Percentiles rank a stretch among this genome's conserved stretches.
Evolutionary conservation across 257 asterid species (phyloP).

Genomic region (Coffea canephora): DNA sequence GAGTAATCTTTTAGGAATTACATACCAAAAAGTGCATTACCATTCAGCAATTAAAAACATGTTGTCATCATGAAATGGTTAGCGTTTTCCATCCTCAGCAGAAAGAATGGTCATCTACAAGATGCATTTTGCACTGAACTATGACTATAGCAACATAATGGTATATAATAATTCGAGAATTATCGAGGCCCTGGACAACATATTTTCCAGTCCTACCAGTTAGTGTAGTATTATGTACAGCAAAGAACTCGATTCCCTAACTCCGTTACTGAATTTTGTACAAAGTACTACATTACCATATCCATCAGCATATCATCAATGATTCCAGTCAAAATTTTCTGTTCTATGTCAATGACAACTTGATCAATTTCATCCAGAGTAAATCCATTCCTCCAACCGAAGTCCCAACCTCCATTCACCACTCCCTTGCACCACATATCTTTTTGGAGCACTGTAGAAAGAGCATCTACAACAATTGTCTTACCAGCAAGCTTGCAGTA

Average conservation of each 20-base stretch:
- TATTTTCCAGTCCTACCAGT: constrained; percentile 9
- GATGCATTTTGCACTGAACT: constrained; percentile 1
- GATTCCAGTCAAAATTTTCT: constrained; percentile 24
- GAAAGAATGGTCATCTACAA: constrained; percentile 3
- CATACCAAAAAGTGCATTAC: neutral
- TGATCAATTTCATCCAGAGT: constrained; percentile 31
- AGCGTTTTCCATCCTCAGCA: neutral
- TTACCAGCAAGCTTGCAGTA: constrained; percentile 6
- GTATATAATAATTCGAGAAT: constrained; percentile 8
- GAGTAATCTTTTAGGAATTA: too few species aligned
- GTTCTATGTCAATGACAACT: constrained; percentile 31
- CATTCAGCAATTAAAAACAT: neutral
- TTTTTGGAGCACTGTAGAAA: constrained; percentile 22
- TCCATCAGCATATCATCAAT: constrained; percentile 29
- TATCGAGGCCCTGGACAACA: neutral
- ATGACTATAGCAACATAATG: neutral
- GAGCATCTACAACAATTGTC: constrained; percentile 19
- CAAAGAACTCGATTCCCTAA: neutral
- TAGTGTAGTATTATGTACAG: constrained; percentile 23
- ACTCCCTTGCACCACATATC: constrained; percentile 32
- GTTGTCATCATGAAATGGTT: neutral
- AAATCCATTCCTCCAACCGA: constrained; percentile 39
- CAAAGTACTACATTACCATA: constrained; percentile 8
- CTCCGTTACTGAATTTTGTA: neutral
- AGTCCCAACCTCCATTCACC: constrained; percentile 31